A percentile compares a stretch with the other conserved stretches of the same genome.
Conservation (phyloP, 169 alveolate genomes). For the Plasmodium gaboni region DNA sequence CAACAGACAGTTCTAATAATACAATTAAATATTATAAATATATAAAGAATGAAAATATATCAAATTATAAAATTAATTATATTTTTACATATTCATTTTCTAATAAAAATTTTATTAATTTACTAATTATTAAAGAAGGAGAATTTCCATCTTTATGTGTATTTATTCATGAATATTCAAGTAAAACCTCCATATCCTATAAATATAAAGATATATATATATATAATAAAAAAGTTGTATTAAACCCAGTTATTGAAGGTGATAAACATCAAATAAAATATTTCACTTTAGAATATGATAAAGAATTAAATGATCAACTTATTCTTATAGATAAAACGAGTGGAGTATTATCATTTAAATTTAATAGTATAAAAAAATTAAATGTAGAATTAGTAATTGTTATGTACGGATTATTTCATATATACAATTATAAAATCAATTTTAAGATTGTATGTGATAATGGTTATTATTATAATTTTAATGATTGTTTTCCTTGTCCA, state of each 20-base stretch:
- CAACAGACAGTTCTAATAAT: conserved; percentile 20
- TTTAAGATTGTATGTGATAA: conserved; percentile 72
- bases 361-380: conserved; percentile 14
- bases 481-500: conserved; percentile 83
- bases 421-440: conserved; percentile 12
- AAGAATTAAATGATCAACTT: conserved; percentile 45
- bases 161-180: conserved; percentile 58
- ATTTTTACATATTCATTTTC: conserved; percentile 66
- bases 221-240: conserved; percentile 10
- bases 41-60: conserved; percentile 26
- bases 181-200: conserved; percentile 14
- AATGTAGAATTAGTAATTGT: conserved; percentile 21
- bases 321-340: conserved; percentile 29
- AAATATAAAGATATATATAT: conserved; percentile 6
- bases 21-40: conserved; percentile 27
- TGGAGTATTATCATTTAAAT: conserved; percentile 46
- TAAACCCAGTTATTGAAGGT: conserved; percentile 54
- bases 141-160: background rate
- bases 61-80: conserved; percentile 84
- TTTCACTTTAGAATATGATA: conserved; percentile 7
- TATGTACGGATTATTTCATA: conserved; percentile 76
- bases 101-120: conserved; percentile 40
- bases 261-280: conserved; percentile 57
- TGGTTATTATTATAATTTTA: conserved; percentile 69
- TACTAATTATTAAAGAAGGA: conserved; percentile 15